phyloP scores from a whole-genome alignment of 2,329 filamentous ascomycete species.

The Eutypa lata region DNA sequence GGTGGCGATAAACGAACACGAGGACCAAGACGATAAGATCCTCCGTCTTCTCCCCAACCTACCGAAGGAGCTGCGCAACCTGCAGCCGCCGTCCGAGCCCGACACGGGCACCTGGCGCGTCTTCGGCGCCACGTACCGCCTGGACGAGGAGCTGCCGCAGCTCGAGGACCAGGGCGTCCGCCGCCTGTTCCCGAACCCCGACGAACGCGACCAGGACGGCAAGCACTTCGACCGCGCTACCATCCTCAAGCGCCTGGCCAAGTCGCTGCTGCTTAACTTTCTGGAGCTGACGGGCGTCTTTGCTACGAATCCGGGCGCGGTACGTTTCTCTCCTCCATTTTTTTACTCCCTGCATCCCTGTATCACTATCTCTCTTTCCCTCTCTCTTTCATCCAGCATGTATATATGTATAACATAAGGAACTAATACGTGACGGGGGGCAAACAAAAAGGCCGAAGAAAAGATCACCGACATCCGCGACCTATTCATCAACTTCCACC shows the following conservation, averaged over 20 bases:
- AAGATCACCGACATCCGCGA: slow-evolving; percentile 79
- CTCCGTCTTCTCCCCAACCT: slow-evolving; percentile 7
- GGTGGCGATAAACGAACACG: slow-evolving; percentile 10
- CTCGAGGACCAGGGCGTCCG: slow-evolving; percentile 77
- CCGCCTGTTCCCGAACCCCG: slow-evolving; percentile 44
- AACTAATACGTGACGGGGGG: too few relatives aligned
- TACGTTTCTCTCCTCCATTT: slow-evolving; percentile 21
- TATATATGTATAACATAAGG: too few relatives aligned
- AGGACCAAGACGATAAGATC: slow-evolving; percentile 29
- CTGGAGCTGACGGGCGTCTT: slow-evolving; percentile 77
- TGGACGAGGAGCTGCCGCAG: slow-evolving; percentile 38
- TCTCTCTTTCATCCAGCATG: too few relatives aligned
- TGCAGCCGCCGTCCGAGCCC: slow-evolving; percentile 82
- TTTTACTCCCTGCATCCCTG: not conserved
- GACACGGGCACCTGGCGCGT: slow-evolving; percentile 55
- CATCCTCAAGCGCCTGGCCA: slow-evolving; percentile 73
- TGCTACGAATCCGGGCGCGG: slow-evolving; percentile 59
- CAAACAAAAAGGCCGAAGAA: slow-evolving; percentile 50
- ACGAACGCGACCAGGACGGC: slow-evolving; percentile 43
- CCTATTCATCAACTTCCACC: slow-evolving; percentile 86
- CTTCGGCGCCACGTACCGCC: slow-evolving; percentile 19
- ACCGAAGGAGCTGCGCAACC: slow-evolving; percentile 68
- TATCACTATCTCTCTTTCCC: not conserved
- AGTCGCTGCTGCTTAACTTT: slow-evolving; percentile 84
- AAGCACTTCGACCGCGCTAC: slow-evolving; percentile 62